Conservation (phyloP, 345 rosid genomes). For the Acer campestre region DNA sequence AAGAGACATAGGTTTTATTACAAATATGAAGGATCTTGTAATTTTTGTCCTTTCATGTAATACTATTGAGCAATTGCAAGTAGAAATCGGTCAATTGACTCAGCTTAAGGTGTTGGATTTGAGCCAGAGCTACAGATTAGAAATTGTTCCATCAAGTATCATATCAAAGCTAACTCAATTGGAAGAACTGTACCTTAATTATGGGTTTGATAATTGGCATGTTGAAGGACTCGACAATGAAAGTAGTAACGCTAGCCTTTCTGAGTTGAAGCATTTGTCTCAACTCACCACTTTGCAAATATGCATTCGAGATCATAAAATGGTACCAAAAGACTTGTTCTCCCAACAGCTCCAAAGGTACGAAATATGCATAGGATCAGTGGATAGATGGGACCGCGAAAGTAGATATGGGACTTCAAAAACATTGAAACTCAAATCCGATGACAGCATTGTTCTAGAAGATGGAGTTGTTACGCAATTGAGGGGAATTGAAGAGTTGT, state of each 20-base stretch:
- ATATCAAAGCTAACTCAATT: constrained; percentile 14
- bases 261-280: no score
- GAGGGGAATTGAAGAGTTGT: not conserved
- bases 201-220: constrained; percentile 26
- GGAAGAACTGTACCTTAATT: constrained; percentile 29
- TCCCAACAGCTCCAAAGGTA: no score
- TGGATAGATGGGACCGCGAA: no score
- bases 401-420: no score
- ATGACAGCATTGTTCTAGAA: not conserved
- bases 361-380: no score
- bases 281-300: no score
- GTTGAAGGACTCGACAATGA: not conserved
- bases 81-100: constrained; percentile 16
- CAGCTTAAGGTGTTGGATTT: constrained; percentile 20
- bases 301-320: no score
- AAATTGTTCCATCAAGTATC: constrained; percentile 9
- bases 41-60: constrained; percentile 17
- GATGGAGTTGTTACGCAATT: not conserved
- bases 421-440: no score
- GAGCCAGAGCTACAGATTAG: not conserved
- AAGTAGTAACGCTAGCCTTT: no score
- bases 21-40: constrained; percentile 11
- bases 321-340: no score
- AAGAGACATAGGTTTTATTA: not conserved
- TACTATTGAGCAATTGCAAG: constrained; percentile 12